Evolutionary conservation across 1,139 yeast species (phyloP), one percentile per base, ranked within the genome.

Genomic region (Pichia sp.): DNA sequence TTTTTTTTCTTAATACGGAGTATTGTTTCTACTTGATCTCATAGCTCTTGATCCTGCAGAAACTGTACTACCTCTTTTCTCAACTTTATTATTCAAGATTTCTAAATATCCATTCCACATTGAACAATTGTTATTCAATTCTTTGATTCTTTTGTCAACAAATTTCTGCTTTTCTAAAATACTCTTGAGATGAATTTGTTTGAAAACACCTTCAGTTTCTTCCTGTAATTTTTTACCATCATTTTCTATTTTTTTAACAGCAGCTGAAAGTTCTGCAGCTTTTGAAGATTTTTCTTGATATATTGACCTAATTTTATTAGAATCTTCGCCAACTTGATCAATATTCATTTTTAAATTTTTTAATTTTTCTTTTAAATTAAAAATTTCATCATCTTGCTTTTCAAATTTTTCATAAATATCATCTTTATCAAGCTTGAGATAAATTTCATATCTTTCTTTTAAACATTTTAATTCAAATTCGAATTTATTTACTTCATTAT

Each of bases 221-320:
- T 51, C 51, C 22, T 63, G 61, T 6, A 79, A 54, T 29, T 55
- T 52, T 0, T 54, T 59, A 36, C 67, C 63, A 10, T 56, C 55
- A 1, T 56, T 60, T 39, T 65, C 67, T 11, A 69, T 47, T 1
- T 54, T 45, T n/a, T 60, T 62, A 7, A 73, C 54, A 22, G 53
- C 53, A 0, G 60, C 57, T 0, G 83, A 70, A 30, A 67, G 55
- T 39, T 73, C 76, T 1, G 80, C 83, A 0, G 87, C 87, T 22
- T 62, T 64, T 0, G 78, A 64, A 0, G 87, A 80, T 29, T 65
- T 64, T 6, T 58, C 54, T 59, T 81, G 89, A 56, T 82, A 82
- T 38, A 69, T 57, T 2, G 52, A 52, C 48, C 87, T 64, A 8
- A 72, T 55, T 0, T 52, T 42, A 30, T 77, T 82, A 47, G 70